phyloP scores from a whole-genome alignment of 2,329 filamentous ascomycete genomes.

The Pseudogymnoascus pannorum region DNA sequence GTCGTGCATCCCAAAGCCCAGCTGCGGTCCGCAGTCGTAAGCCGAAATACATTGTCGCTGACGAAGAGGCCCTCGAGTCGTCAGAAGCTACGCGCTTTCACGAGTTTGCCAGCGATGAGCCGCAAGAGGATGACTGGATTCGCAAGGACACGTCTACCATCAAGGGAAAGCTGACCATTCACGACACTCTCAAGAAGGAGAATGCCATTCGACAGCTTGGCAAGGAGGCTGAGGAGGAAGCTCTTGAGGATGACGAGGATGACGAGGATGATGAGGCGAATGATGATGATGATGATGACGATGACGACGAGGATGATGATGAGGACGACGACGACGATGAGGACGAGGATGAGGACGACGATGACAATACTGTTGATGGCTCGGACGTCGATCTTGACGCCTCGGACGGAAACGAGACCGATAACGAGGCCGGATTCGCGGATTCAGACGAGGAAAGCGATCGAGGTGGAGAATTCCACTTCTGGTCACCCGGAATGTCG shows the following conservation, averaged over 20 bases:
- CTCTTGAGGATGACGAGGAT: slow-evolving; percentile 63
- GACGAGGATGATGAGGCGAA: slow-evolving; percentile 34
- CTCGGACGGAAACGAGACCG: slow-evolving; percentile 67
- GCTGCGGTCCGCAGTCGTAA: slow-evolving; percentile 32
- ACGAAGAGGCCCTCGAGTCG: slow-evolving; percentile 23
- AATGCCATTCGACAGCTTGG: slow-evolving; percentile 78
- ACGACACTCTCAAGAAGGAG: slow-evolving; percentile 85
- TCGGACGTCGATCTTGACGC: slow-evolving; percentile 67
- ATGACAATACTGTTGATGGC: slow-evolving; percentile 39
- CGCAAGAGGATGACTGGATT: slow-evolving; percentile 88
- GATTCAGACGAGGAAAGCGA: slow-evolving; percentile 63
- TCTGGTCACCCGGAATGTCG: slow-evolving; percentile 45
- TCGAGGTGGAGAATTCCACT: slow-evolving; percentile 54
- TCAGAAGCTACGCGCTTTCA: slow-evolving; percentile 64
- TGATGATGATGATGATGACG: slow-evolving; percentile 38
- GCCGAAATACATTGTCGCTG: slow-evolving; percentile 27
- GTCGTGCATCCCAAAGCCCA: slow-evolving; percentile 34
- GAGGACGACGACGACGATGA: slow-evolving; percentile 45
- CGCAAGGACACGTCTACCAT: slow-evolving; percentile 56
- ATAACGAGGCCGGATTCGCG: slow-evolving; percentile 67
- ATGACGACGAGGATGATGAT: slow-evolving; percentile 42
- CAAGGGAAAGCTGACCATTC: slow-evolving; percentile 70
- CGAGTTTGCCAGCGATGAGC: slow-evolving; percentile 79
- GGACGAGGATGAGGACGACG: slow-evolving; percentile 54
- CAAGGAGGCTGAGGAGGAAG: slow-evolving; percentile 88